phyloP scores from a whole-genome alignment of 2,329 filamentous ascomycete species.

The Colletotrichum echinochloae region DNA sequence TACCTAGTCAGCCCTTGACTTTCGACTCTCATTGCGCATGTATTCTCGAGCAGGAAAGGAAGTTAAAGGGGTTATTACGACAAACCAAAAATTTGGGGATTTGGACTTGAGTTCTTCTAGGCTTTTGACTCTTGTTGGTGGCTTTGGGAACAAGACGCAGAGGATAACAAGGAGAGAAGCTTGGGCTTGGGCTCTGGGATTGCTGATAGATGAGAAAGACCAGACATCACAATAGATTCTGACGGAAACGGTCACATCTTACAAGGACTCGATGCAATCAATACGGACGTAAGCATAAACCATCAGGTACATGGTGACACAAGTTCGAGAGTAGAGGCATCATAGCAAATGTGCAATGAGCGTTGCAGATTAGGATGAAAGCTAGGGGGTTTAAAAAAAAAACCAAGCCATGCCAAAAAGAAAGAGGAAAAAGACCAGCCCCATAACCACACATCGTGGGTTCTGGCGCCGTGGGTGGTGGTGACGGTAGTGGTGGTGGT shows the following conservation, averaged over 20 bases:
- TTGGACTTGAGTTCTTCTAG: constrained; percentile 13
- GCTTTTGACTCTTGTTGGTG: constrained; percentile 18
- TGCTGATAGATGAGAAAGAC: constrained; percentile 21
- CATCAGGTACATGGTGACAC: too few species aligned
- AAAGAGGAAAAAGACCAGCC: too few species aligned
- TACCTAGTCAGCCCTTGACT: constrained; percentile 19
- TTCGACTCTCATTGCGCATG: constrained; percentile 12
- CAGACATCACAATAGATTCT: constrained; percentile 34
- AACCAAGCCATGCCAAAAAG: too few species aligned
- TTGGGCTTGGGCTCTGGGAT: constrained; percentile 34
- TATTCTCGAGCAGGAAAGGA: constrained; percentile 31
- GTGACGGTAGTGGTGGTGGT: neutral
- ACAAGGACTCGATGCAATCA: neutral
- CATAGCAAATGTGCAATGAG: neutral
- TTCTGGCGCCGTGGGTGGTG: neutral
- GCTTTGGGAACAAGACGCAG: constrained; percentile 21
- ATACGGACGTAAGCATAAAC: too few species aligned
- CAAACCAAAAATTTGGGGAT: constrained; percentile 14
- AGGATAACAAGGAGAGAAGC: constrained; percentile 21
- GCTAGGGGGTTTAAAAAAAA: too few species aligned
- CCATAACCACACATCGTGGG: neutral
- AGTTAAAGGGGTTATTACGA: constrained; percentile 36
- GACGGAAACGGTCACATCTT: neutral
- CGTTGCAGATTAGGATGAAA: neutral
- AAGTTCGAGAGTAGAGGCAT: neutral